Evolutionary conservation across 2,329 filamentous ascomycete species (phyloP).

Genomic region (Aspergillus tubingensis): DNA sequence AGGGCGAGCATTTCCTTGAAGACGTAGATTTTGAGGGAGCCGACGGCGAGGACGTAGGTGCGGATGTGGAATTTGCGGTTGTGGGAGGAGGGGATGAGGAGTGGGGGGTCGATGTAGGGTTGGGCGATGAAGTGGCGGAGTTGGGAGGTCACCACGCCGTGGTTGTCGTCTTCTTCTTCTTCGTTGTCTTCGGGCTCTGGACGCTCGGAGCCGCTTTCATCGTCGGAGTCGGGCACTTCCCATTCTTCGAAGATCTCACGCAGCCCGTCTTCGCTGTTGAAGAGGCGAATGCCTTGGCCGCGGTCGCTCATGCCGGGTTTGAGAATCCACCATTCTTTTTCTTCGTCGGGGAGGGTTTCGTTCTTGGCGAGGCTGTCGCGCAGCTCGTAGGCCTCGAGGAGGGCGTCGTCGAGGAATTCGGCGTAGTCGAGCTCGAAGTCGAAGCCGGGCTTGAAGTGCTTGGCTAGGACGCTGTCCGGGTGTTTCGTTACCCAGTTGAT

Average conservation of each 20-base stretch:
- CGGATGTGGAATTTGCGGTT: constrained; percentile 91
- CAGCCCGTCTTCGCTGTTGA: constrained; percentile 82
- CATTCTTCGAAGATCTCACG: constrained; percentile 86
- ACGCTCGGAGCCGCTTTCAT: constrained; percentile 38
- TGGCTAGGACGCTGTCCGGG: constrained; percentile 66
- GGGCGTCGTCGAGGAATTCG: constrained; percentile 91
- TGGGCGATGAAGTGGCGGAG: constrained; percentile 95
- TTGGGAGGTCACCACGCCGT: constrained; percentile 78
- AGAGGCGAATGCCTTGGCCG: constrained; percentile 88
- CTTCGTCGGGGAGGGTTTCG: constrained; percentile 60
- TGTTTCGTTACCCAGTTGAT: constrained; percentile 85
- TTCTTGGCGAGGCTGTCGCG: constrained; percentile 75
- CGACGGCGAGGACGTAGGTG: constrained; percentile 82
- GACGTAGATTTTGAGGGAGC: constrained; percentile 78
- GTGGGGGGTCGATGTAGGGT: constrained; percentile 86
- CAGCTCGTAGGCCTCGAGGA: constrained; percentile 87
- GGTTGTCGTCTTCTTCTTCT: constrained; percentile 28
- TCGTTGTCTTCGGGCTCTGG: constrained; percentile 42
- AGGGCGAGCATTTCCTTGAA: constrained; percentile 91
- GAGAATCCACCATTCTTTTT: constrained; percentile 91
- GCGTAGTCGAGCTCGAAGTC: constrained; percentile 95
- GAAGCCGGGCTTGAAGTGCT: constrained; percentile 74
- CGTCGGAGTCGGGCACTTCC: constrained; percentile 69
- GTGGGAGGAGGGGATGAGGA: constrained; percentile 66
- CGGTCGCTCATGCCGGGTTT: constrained; percentile 98